Conservation (phyloP, 2,329 filamentous ascomycete genomes). For the Alternaria alternata region DNA sequence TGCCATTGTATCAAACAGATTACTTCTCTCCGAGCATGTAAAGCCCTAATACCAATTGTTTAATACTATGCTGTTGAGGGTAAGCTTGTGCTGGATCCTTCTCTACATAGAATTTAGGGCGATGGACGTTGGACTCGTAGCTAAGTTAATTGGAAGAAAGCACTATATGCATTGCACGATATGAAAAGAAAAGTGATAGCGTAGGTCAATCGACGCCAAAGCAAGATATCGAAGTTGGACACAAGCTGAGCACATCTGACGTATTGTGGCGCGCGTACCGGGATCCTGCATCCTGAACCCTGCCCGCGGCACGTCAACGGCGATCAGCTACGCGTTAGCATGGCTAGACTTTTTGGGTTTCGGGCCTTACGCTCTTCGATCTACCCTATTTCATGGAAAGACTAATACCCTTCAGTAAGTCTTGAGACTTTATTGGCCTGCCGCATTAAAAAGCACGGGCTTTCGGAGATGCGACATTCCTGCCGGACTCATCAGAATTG, state of each 20-base stretch:
- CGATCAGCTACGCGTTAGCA: slow-evolving; percentile 23
- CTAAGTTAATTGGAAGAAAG: neutral
- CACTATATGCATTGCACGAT: slow-evolving; percentile 1
- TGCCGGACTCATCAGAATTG: neutral
- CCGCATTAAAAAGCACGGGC: neutral
- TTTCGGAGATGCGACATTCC: neutral
- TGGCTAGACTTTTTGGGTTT: neutral
- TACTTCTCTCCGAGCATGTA: neutral
- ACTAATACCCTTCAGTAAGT: neutral
- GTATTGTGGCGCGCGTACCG: slow-evolving; percentile 42
- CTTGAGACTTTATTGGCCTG: neutral
- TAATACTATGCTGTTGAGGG: neutral
- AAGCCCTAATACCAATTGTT: neutral
- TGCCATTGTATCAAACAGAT: slow-evolving; percentile 25
- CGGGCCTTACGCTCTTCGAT: neutral
- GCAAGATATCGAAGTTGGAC: slow-evolving; percentile 44
- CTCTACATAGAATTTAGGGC: neutral
- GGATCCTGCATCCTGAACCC: slow-evolving; percentile 25
- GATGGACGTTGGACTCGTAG: neutral
- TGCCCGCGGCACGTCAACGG: slow-evolving; percentile 29
- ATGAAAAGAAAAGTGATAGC: slow-evolving; percentile 1
- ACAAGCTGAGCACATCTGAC: slow-evolving; percentile 39
- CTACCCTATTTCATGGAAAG: neutral
- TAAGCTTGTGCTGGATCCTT: neutral
- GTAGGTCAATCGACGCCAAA: slow-evolving; percentile 20